These are phyloP conservation scores for Aphanocladium album DNA, from an alignment of 2,329 filamentous ascomycete genomes.

Conservation along the genomic window DNA sequence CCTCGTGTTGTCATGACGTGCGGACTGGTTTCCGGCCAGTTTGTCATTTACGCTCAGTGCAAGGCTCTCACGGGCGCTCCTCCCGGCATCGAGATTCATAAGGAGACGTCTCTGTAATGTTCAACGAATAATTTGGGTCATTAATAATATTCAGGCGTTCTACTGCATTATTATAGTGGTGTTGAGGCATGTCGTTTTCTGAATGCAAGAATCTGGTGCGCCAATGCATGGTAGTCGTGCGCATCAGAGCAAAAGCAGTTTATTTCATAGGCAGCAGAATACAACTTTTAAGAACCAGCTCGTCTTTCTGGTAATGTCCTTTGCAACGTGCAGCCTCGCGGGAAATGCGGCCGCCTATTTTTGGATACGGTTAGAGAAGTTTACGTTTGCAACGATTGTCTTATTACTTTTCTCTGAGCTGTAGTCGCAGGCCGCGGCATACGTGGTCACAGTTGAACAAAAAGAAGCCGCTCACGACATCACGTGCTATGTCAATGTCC, in stretches of 20 bases:
- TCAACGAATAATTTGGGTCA: not conserved
- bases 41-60: conserved; percentile 52
- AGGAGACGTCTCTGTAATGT: conserved; percentile 28
- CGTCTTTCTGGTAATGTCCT: no score
- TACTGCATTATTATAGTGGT: not conserved
- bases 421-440: no score
- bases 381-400: no score
- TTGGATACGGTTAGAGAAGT: no score
- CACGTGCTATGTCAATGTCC: no score
- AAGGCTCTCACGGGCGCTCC: conserved; percentile 48
- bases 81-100: conserved; percentile 48
- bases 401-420: no score
- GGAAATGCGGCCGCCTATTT: no score
- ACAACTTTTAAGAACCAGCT: not conserved
- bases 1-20: conserved; percentile 51
- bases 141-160: not conserved
- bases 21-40: conserved; percentile 47
- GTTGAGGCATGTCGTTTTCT: not conserved
- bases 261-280: not conserved
- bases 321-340: no score
- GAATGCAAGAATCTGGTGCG: not conserved
- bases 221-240: not conserved
- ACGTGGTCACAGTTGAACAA: no score
- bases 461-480: no score
- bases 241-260: not conserved